Percentiles rank a stretch among this genome's conserved stretches.
Evolutionary conservation across 192 early-diverging fungal genomes (phyloP).

Genomic region (Coemansia sp.): DNA sequence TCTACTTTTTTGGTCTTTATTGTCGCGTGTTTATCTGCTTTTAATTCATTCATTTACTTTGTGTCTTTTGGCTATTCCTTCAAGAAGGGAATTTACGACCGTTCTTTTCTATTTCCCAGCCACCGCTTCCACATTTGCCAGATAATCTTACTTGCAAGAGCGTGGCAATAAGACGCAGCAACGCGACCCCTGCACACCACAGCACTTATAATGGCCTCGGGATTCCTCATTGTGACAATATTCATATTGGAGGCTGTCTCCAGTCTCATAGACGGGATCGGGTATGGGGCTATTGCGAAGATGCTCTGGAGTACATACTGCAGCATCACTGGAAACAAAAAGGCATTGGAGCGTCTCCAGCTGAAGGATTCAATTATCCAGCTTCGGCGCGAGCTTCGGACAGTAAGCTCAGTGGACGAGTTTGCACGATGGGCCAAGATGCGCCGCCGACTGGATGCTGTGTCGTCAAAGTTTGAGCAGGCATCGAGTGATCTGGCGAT

Average conservation of each 20-base stretch:
- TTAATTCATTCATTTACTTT: too few species aligned
- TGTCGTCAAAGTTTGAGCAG: conserved; percentile 69
- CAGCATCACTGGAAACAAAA: conserved; percentile 34
- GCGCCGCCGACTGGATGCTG: conserved; percentile 75
- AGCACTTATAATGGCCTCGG: neutral
- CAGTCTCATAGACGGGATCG: conserved; percentile 57
- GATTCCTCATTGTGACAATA: conserved; percentile 36
- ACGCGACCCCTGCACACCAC: neutral
- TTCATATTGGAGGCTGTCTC: conserved; percentile 66
- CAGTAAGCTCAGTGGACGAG: conserved; percentile 81
- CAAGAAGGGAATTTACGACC: too few species aligned
- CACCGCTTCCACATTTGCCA: too few species aligned
- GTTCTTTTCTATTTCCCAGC: too few species aligned
- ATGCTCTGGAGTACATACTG: conserved; percentile 45
- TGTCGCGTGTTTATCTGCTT: too few species aligned
- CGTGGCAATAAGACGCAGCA: too few species aligned
- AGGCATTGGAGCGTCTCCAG: conserved; percentile 55
- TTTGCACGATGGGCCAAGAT: conserved; percentile 93
- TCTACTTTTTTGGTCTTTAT: too few species aligned
- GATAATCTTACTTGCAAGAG: too few species aligned
- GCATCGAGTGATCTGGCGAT: conserved; percentile 62
- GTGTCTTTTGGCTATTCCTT: too few species aligned
- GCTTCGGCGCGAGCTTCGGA: conserved; percentile 64
- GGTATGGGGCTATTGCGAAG: conserved; percentile 56
- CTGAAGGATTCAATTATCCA: conserved; percentile 64